Evolutionary conservation across 805 yeast genomes (phyloP).

Genomic region (Kuraishia capsulata): DNA sequence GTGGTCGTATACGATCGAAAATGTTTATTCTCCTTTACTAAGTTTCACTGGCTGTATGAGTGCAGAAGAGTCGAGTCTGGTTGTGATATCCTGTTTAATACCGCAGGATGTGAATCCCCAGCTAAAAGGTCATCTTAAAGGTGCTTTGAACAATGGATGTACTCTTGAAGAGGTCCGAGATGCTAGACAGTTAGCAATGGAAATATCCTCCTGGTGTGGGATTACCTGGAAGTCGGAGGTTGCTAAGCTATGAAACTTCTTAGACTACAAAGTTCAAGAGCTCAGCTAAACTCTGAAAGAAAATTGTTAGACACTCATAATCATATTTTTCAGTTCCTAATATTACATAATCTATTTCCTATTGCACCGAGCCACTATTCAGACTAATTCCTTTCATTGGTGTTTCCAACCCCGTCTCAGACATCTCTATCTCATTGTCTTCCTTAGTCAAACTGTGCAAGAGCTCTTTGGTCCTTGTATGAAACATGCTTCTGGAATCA

Average conservation of each 20-base stretch:
- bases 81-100: slow-evolving; percentile 69
- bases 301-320: no score
- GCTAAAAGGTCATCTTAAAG: slow-evolving; percentile 81
- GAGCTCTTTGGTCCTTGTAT: neutral
- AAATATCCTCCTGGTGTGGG: slow-evolving; percentile 69
- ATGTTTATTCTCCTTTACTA: slow-evolving; percentile 72
- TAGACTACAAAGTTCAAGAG: no score
- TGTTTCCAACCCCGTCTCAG: neutral
- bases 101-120: slow-evolving; percentile 95
- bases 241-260: slow-evolving; percentile 35
- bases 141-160: slow-evolving; percentile 77
- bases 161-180: slow-evolving; percentile 52
- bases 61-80: slow-evolving; percentile 65
- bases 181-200: slow-evolving; percentile 52
- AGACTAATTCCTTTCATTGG: neutral
- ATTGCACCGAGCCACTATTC: neutral
- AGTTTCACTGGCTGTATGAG: slow-evolving; percentile 55
- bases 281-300: no score
- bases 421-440: slow-evolving; percentile 2
- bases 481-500: neutral
- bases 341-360: no score
- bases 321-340: no score
- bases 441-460: neutral
- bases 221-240: slow-evolving; percentile 48
- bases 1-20: slow-evolving; percentile 61